Conservation (phyloP, 164 flowering plant genomes). For the Platanus orientalis region DNA sequence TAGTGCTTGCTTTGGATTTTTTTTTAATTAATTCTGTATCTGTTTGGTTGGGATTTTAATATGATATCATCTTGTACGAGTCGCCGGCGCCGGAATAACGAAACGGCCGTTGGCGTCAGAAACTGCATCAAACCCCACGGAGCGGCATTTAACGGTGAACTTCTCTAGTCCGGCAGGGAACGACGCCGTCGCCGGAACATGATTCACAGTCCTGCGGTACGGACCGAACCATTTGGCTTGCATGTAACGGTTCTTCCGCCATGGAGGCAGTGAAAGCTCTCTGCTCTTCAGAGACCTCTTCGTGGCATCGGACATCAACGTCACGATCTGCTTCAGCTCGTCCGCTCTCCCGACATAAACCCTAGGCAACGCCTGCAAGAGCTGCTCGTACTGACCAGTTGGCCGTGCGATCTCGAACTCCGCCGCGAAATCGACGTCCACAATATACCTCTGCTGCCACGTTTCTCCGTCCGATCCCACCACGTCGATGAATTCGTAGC, state of each 20-base stretch:
- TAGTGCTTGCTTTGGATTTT: no score
- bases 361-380: constrained; percentile 39
- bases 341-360: constrained; percentile 50
- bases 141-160: constrained; percentile 40
- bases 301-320: no score
- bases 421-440: constrained; percentile 54
- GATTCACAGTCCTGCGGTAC: constrained; percentile 45
- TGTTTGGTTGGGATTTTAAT: no score
- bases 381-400: constrained; percentile 29
- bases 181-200: constrained; percentile 9
- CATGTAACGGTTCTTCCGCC: constrained; percentile 79
- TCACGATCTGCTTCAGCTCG: no score
- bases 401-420: constrained; percentile 81
- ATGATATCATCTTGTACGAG: constrained; percentile 49
- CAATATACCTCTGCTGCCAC: constrained; percentile 35
- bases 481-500: constrained; percentile 70
- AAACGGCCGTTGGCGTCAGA: constrained; percentile 23
- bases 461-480: constrained; percentile 10
- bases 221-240: constrained; percentile 75
- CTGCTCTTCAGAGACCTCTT: no score
- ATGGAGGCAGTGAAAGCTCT: constrained; percentile 43
- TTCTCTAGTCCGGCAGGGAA: neutral
- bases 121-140: constrained; percentile 50
- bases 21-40: no score
- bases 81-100: constrained; percentile 20